Evolutionary conservation across 1,139 yeast species (phyloP).

Genomic region (Debaryomycetaceae sp.): DNA sequence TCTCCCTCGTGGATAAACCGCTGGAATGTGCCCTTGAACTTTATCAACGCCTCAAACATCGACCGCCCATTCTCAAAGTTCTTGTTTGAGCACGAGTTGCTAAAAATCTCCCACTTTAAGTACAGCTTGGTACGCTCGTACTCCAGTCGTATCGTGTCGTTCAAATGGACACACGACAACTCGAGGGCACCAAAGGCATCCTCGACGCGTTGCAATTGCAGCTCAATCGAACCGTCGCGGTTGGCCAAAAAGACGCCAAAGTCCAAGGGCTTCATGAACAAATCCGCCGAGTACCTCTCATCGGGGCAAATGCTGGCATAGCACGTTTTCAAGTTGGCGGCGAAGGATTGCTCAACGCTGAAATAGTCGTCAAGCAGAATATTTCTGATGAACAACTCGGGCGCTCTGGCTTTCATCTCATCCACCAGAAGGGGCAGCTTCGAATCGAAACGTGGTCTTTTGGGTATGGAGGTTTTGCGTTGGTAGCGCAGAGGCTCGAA

Average conservation of each 20-base stretch:
- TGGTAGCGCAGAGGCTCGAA: slow-evolving; percentile 3
- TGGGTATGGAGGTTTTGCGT: neutral
- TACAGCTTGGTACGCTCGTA: slow-evolving; percentile 4
- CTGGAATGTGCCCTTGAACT: slow-evolving; percentile 5
- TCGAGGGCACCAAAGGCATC: slow-evolving; percentile 3
- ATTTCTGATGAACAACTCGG: slow-evolving; percentile 4
- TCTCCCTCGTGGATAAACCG: slow-evolving; percentile 6
- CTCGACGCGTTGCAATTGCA: slow-evolving; percentile 2
- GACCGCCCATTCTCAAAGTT: slow-evolving; percentile 9
- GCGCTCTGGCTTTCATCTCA: slow-evolving; percentile 8
- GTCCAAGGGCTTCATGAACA: slow-evolving; percentile 5
- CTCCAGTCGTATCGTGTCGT: slow-evolving; percentile 3
- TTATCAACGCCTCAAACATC: slow-evolving; percentile 8
- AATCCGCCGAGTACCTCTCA: slow-evolving; percentile 4
- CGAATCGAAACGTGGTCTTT: neutral
- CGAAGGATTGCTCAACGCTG: slow-evolving; percentile 5
- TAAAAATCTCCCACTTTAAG: slow-evolving; percentile 9
- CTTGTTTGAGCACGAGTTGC: slow-evolving; percentile 7
- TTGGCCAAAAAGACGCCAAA: neutral
- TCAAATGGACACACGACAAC: slow-evolving; percentile 1
- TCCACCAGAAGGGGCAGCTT: slow-evolving; percentile 4
- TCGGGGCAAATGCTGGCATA: slow-evolving; percentile 5
- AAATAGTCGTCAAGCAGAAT: slow-evolving; percentile 5
- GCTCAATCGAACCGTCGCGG: neutral
- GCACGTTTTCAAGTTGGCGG: slow-evolving; percentile 4